Percentiles rank a stretch among this genome's conserved stretches.
These are phyloP conservation scores for Sphagnum fallax DNA, from an alignment of 228 moss, liverwort and hornwort species.

Conservation along the genomic window DNA sequence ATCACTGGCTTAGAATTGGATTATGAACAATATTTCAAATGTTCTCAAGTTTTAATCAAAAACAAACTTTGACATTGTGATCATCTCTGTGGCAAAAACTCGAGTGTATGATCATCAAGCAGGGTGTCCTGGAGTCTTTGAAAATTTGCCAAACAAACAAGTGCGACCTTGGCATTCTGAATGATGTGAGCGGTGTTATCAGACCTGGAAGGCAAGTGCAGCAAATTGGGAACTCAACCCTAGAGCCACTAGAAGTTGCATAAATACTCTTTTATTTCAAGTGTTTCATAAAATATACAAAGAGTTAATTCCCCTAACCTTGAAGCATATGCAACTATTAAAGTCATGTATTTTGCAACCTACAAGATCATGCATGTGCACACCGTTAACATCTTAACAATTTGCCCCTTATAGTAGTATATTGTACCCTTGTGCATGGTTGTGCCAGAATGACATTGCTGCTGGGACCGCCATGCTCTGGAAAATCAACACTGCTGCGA, in stretches of 20 bases:
- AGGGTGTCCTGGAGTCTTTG: not conserved
- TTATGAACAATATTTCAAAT: not conserved
- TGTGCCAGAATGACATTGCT: not conserved
- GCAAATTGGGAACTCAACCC: not conserved
- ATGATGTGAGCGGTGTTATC: conserved; percentile 5
- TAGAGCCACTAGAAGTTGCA: not conserved
- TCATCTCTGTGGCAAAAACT: too few species aligned
- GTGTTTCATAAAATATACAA: not conserved
- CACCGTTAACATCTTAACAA: too few species aligned
- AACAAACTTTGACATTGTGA: too few species aligned
- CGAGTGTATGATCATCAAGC: too few species aligned
- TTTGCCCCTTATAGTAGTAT: not conserved
- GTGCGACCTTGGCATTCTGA: conserved; percentile 6
- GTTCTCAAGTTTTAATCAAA: not conserved
- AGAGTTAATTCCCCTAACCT: not conserved
- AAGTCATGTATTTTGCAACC: not conserved
- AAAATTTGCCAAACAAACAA: not conserved
- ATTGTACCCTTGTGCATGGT: not conserved
- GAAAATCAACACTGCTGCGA: not conserved
- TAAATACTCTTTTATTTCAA: too few species aligned
- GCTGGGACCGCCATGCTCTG: not conserved
- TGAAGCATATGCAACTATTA: too few species aligned
- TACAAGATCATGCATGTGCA: not conserved
- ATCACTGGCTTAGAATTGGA: not conserved
- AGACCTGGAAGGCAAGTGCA: conserved; percentile 4